Percentiles rank a stretch among this genome's conserved stretches.
These are phyloP conservation scores for Aspergillus niger DNA, from an alignment of 2,329 filamentous ascomycete genomes.

Conservation along the genomic window DNA sequence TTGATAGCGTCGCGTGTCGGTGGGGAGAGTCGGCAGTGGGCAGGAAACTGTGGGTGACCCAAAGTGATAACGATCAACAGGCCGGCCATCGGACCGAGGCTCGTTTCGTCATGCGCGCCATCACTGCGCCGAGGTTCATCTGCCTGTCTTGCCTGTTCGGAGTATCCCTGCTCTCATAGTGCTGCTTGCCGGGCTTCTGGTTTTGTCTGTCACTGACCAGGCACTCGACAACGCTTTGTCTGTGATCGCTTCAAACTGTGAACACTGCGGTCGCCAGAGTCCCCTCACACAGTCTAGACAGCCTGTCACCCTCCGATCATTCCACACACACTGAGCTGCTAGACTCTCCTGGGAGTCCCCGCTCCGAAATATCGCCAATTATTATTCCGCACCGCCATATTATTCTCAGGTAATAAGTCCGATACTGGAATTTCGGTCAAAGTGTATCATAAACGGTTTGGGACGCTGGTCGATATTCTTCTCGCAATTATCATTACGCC, in stretches of 20 bases:
- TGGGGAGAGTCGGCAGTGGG: conserved; percentile 21
- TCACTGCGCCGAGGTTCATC: conserved; percentile 34
- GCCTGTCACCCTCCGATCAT: not conserved
- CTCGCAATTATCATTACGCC: not conserved
- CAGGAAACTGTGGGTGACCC: conserved; percentile 9
- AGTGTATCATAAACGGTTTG: not conserved
- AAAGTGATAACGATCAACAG: conserved; percentile 14
- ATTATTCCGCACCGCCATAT: conserved; percentile 5
- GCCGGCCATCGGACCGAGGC: conserved; percentile 35
- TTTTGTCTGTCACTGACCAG: not conserved
- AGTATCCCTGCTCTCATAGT: conserved; percentile 5
- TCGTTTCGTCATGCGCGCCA: conserved; percentile 30
- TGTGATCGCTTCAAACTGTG: not conserved
- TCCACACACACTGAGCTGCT: not conserved
- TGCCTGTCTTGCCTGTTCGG: conserved; percentile 6
- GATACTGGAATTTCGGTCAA: not conserved
- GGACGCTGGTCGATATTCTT: not conserved
- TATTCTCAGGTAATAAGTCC: not conserved
- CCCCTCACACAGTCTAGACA: not conserved
- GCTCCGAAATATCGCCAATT: not conserved
- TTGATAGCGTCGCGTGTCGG: conserved; percentile 9
- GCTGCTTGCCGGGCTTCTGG: not conserved
- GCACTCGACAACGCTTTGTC: conserved; percentile 1
- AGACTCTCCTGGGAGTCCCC: not conserved
- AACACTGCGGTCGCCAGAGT: not conserved